Percentiles rank a stretch among this genome's conserved stretches.
Conservation (phyloP, 2,329 filamentous ascomycete genomes). For the Xylariaceae sp. region DNA sequence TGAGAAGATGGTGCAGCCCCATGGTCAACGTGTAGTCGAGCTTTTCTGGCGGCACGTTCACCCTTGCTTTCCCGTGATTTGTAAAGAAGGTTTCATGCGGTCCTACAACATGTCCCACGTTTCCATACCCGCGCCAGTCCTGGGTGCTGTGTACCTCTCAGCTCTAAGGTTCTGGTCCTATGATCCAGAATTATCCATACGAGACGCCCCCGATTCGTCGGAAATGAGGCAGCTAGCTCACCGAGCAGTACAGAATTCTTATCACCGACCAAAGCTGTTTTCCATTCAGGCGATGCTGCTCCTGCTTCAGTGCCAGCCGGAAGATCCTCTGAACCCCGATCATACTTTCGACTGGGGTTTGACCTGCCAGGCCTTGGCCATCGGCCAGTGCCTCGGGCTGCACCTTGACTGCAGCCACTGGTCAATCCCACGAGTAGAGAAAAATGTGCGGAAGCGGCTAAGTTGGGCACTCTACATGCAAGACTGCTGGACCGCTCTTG, state of each 20-base stretch:
- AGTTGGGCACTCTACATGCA: slow-evolving; percentile 59
- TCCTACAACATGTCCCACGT: slow-evolving; percentile 47
- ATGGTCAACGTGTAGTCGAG: slow-evolving; percentile 56
- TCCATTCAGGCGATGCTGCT: slow-evolving; percentile 40
- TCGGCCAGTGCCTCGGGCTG: slow-evolving; percentile 49
- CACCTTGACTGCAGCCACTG: slow-evolving; percentile 53
- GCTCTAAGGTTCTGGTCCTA: slow-evolving; percentile 53
- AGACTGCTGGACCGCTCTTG: slow-evolving; percentile 52
- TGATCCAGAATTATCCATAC: slow-evolving; percentile 37
- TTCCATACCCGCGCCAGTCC: slow-evolving; percentile 46
- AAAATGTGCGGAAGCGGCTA: slow-evolving; percentile 50
- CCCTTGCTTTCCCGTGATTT: slow-evolving; percentile 43
- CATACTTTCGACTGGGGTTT: slow-evolving; percentile 26
- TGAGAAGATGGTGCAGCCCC: slow-evolving; percentile 53
- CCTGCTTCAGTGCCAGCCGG: slow-evolving; percentile 33
- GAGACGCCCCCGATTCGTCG: slow-evolving; percentile 31
- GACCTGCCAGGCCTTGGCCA: slow-evolving; percentile 42
- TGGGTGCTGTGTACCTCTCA: slow-evolving; percentile 52
- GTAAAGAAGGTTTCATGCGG: slow-evolving; percentile 50
- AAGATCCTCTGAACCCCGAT: slow-evolving; percentile 18
- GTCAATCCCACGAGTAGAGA: slow-evolving; percentile 55
- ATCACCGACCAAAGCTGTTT: slow-evolving; percentile 36
- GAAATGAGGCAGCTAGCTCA: slow-evolving; percentile 29
- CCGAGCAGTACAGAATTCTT: slow-evolving; percentile 28
- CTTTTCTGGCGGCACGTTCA: slow-evolving; percentile 58